These are phyloP conservation scores for Penicillium simplicissimum DNA, from an alignment of 495 filamentous ascomycete species.

Conservation along the genomic window DNA sequence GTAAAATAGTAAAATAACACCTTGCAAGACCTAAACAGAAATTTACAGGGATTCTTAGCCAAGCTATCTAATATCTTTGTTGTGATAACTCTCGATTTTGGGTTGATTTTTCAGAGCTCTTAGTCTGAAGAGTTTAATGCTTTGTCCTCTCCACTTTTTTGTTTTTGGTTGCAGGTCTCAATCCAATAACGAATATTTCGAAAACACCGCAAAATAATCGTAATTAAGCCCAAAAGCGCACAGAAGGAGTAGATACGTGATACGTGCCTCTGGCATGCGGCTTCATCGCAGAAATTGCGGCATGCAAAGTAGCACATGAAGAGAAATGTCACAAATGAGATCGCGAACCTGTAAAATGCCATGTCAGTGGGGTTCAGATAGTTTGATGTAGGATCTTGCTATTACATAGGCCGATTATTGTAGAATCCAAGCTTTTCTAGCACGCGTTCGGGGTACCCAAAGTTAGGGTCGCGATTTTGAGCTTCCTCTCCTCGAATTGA, in stretches of 20 bases:
- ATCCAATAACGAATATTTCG: background rate
- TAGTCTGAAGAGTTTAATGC: background rate
- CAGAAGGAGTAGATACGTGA: background rate
- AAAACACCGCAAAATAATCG: background rate
- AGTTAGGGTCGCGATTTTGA: no score
- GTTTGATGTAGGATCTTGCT: no score
- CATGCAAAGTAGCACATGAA: no score
- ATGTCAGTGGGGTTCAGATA: background rate
- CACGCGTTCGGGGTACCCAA: no score
- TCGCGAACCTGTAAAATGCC: background rate
- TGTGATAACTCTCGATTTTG: background rate
- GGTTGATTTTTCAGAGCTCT: background rate
- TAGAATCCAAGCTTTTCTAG: no score
- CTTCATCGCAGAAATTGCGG: background rate
- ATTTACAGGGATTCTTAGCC: no score
- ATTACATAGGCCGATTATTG: no score
- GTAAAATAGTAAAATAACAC: no score
- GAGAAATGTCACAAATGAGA: no score
- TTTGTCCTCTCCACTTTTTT: background rate
- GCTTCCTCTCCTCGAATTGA: no score
- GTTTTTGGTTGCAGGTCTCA: background rate
- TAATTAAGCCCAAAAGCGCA: background rate
- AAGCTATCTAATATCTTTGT: background rate
- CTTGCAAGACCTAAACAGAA: no score
- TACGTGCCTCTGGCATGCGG: background rate